Evolutionary conservation across 2,329 filamentous ascomycete species (phyloP), one percentile per base, ranked within the genome.

Genomic region (Leptoxyphium fumago): DNA sequence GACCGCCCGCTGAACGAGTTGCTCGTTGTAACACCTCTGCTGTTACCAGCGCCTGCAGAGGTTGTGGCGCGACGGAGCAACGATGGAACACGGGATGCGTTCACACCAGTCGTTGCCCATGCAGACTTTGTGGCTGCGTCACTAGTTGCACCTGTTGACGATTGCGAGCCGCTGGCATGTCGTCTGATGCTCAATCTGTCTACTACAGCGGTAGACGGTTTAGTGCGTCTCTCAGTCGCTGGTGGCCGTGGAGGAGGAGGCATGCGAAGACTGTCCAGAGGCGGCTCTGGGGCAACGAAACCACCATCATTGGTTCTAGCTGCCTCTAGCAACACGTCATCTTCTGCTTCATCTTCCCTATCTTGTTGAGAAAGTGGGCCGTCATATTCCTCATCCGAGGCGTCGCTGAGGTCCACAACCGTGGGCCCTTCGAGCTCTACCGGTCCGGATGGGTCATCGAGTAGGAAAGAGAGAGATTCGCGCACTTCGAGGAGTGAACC

Each of bases 401-500:
- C 55, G 30, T 55, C 48, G 49, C 65, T 57, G 13, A 74, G 72
- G 45, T 75, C 70, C 21, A 76, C 73, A 38, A 83, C 77, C 18
- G 61, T 53, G 6, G 55, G 50, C 5, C 46, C 55, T 18, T 46
- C 50, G 13, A 45, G 30, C 38, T 40, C 38, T 1, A 39, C 42
- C 21, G 50, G 40, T 41, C 68, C 57, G 14, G 15, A 36, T 13
- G 70, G 69, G 34, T 75, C 74, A 42, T 94, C 87, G 13, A 94
- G 78, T 9, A 95, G 72, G 61, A 82, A 84, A 4, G 84, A 93
- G 6, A 95, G 68, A 0, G 84, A 85, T 59, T 89, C 78, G 45
- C 86, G 79, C 49, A 95, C 82, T 56, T 95, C 85, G 26, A 79
- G 77, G 9, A 94, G 68, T 14, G 80, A 83, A 5, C 80, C 72